Base-by-base conservation (phyloP, 2,329 filamentous ascomycete genomes). In the Colletotrichum graminicola region DNA sequence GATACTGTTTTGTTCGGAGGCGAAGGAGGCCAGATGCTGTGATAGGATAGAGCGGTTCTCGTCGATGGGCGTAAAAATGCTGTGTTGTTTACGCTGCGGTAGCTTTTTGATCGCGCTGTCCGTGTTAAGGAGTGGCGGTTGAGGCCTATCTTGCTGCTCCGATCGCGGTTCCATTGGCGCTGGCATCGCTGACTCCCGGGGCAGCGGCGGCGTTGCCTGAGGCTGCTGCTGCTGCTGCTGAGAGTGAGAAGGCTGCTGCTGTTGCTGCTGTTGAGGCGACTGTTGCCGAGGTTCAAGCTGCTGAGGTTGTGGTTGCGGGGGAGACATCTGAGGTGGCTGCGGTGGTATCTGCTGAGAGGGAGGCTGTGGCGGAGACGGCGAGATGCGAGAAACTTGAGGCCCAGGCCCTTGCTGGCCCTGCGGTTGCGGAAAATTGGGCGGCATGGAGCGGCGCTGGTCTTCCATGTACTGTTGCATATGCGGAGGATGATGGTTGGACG, bases 1-100 rank as follows among this genome's bases (percentile, higher is more conserved):
- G 51, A 73, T 47, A 45, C 77, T 73, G 64, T 78, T 84, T 59
- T 86, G 80, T 60, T 90, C 89, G 3, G 88, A 71, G 12, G 89
- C 86, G 75, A 93, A 92, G 1, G 88, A 89, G 21, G 90, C 91
- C 73, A 93, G 91, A 79, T 97, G 94, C 74, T 95, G 93, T 16
- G 94, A 94, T 54, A 98, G 83, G 70, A 98, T 92, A 1, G 95
- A 98, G 60, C 93, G 89, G 76, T 93, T 94, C 79, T 97, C 95
- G 77, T 98, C 96, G 73, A 99, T 97, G 0, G 96, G 96, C 0
- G 96, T 99, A 79, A 98, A 98, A 71, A 99, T 98, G 80, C 95
- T 98, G 79, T 95, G 92, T 29, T 92, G 92, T 79, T 95, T 95
- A 43, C 93, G 91, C 77, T 92, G 93, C 2, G 92, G 91, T 74